Evolutionary conservation across 345 rosid species (phyloP), one percentile per base, ranked within the genome.

Genomic region (Syzygium grande): DNA sequence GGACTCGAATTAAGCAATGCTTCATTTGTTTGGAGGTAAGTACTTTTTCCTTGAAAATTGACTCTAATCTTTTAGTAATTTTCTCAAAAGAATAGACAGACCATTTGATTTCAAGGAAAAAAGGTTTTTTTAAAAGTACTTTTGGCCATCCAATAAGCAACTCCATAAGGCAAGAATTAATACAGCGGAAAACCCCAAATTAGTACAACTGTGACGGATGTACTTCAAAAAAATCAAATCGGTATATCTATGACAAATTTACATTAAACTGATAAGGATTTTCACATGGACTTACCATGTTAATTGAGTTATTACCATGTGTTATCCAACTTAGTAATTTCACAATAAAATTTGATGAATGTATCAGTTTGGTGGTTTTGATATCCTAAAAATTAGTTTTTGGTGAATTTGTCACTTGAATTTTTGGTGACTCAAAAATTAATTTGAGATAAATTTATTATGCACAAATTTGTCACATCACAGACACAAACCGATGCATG

Each of bases 271-370:
- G 0, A 61, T 61, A 55, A 7, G 27, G 27, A 55, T 55, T 55
- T 55, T 0, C 27, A 4, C 4, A 38, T 13, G 73, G 4, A 61
- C n/a, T 61, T 61, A 34, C 4, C 7, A 61, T 61, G 5, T 61
- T 3, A 61, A 61, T 61, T 0, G 10, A 61, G 34, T n/a, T 14
- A 61, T 13, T 61, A 9, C 7, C 0, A n/a, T 61, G 0, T n/a
- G 19, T 0, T 19, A 61, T 61, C 14, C 0, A 6, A 0, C 6
- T 61, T 0, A n/a, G 2, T 1, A 61, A 61, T n/a, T 61, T 61
- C 9, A n/a, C 4, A 14, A 0, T n/a, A 14, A 61, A 13, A n/a
- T 61, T 61, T 14, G 9, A 61, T 3, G 46, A 43, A 1, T 43
- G 7, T 43, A 43, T 43, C 1, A 43, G 5, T 43, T 43, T 43